Base-by-base conservation (phyloP, 2,329 filamentous ascomycete species). In the Colletotrichum acutatum region DNA sequence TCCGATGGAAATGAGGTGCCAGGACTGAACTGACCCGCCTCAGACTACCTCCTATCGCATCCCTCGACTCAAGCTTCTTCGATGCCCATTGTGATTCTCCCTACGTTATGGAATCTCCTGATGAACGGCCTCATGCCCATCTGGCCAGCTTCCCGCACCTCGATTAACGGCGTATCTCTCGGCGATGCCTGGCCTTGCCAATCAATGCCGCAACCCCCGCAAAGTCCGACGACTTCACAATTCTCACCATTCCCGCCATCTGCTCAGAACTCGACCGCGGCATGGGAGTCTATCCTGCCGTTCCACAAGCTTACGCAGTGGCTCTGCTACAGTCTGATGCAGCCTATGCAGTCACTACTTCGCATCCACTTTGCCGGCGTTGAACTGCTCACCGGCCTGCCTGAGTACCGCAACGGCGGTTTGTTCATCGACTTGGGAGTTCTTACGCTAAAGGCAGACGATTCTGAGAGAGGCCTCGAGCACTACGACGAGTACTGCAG, bases 101-200 rank as follows among this genome's bases (percentile, higher is more conserved):
- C 95, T 1, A 96, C 95, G 0, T 87, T 99, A 8, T 99, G 97
- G 97, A 91, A 92, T 74, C 91, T 96, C 1, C 90, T 99, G 12
- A 97, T 98, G 91, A 92, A 95, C 71, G 95, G 95, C 8, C 87
- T 99, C 11, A 90, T 91, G 4, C 89, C 92, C 1, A 97, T 98
- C 80, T 99, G 97, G 97, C 96, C 97, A 0, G 84, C 90, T 0
- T 94, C 94, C 0, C 91, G 96, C 74, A 98, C 96, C 0, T 91
- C 93, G 75, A 93, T 99, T 77, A 94, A 98, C 79, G 95, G 95
- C 2, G 88, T 94, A 32, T 91, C 95, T 0, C 90, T 99, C 19
- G 97, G 97, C 68, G 97, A 99, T 80, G 96, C 97, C 28, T 99
- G 97, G 97, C 94, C 93, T 0, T 98, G 95, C 83, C 91, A 90